These are phyloP conservation scores for Clarireedia sp. DNA, from an alignment of 2,329 filamentous ascomycete genomes.

Conservation along the genomic window DNA sequence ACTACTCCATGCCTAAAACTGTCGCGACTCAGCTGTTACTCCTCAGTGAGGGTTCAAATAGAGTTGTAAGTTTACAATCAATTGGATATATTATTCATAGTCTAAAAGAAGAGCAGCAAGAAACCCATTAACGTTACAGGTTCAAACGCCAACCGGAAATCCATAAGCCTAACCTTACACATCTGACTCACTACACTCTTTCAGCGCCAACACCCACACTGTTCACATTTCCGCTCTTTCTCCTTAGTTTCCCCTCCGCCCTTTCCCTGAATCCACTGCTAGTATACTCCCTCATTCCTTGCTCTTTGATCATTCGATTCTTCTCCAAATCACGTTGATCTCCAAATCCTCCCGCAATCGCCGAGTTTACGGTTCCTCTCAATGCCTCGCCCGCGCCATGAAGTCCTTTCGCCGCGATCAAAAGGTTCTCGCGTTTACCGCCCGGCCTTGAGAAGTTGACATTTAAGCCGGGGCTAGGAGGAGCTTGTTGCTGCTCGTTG, in stretches of 20 bases:
- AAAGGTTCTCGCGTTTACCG: neutral
- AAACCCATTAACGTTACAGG: neutral
- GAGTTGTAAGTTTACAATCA: too few relatives aligned
- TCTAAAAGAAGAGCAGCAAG: neutral
- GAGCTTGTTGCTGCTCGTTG: neutral
- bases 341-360: conserved; percentile 3
- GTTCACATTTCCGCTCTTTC: conserved; percentile 22
- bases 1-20: too few relatives aligned
- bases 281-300: conserved; percentile 3
- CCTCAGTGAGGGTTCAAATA: too few relatives aligned
- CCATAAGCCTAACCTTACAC: neutral
- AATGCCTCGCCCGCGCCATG: conserved; percentile 8
- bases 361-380: conserved; percentile 1
- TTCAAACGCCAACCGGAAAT: neutral
- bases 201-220: neutral
- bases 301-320: conserved; percentile 1
- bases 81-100: neutral
- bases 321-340: conserved; percentile 1
- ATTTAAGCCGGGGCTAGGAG: neutral
- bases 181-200: neutral
- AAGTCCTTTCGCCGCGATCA: neutral
- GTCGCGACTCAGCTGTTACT: too few relatives aligned
- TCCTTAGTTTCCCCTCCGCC: conserved; percentile 64
- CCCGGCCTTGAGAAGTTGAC: conserved; percentile 7
- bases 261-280: conserved; percentile 87